Conservation (phyloP, 1,284 basidiomycete species). For the Gomphus bonarii region DNA sequence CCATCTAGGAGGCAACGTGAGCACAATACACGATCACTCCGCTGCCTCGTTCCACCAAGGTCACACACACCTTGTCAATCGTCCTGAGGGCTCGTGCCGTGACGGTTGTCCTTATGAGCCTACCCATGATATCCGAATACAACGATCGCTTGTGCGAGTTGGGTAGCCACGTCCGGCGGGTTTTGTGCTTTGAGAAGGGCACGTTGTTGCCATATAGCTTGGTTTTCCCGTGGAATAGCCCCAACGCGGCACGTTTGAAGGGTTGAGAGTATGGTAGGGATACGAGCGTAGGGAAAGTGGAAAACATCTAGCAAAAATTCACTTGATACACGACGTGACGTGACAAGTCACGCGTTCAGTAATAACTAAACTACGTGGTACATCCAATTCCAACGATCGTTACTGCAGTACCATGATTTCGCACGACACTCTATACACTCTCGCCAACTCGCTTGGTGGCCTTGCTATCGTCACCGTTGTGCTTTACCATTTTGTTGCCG, state of each 20-base stretch:
- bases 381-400: not conserved
- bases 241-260: slow-evolving; percentile 67
- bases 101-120: slow-evolving; percentile 53
- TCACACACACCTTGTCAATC: slow-evolving; percentile 60
- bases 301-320: slow-evolving; percentile 22
- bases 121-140: slow-evolving; percentile 52
- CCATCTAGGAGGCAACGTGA: slow-evolving; percentile 34
- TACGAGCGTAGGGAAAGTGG: slow-evolving; percentile 23
- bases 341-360: not conserved
- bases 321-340: not conserved
- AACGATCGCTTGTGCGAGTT: slow-evolving; percentile 74
- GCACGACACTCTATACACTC: slow-evolving; percentile 68
- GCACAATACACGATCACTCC: not conserved
- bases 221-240: slow-evolving; percentile 71
- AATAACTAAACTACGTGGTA: slow-evolving; percentile 2
- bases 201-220: slow-evolving; percentile 85
- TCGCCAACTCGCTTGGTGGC: slow-evolving; percentile 78
- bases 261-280: slow-evolving; percentile 39
- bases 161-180: slow-evolving; percentile 82
- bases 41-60: not conserved
- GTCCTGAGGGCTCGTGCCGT: slow-evolving; percentile 67
- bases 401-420: slow-evolving; percentile 47
- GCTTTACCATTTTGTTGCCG: slow-evolving; percentile 79
- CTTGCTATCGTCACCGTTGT: slow-evolving; percentile 77
- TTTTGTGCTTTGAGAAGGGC: slow-evolving; percentile 85